Evolutionary conservation across 371 early-diverging fungal species (phyloP).

Genomic region (Quaeritorhiza haematococci): DNA sequence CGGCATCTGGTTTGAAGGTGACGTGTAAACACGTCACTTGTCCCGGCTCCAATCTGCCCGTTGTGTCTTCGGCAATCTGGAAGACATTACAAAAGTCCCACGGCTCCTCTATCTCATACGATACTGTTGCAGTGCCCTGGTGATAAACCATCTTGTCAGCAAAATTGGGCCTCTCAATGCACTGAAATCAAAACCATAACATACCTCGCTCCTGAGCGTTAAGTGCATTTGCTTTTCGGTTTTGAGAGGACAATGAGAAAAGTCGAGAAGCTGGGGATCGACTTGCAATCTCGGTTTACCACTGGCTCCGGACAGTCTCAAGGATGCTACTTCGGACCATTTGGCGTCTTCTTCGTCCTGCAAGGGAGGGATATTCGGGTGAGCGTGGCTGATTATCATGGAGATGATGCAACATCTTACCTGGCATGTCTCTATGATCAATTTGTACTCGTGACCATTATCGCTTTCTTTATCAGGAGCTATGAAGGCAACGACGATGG

Average conservation of each 20-base stretch:
- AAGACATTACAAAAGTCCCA: constrained; percentile 26
- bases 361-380: not conserved
- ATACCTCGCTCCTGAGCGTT: too few species aligned
- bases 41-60: constrained; percentile 26
- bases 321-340: constrained; percentile 33
- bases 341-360: constrained; percentile 26
- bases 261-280: constrained; percentile 24
- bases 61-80: too few species aligned
- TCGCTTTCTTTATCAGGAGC: constrained; percentile 35
- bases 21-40: constrained; percentile 11
- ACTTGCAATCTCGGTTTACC: constrained; percentile 36
- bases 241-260: too few species aligned
- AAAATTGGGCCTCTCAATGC: too few species aligned
- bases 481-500: constrained; percentile 33
- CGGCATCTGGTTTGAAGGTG: constrained; percentile 23
- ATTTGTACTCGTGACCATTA: constrained; percentile 38
- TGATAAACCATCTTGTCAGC: too few species aligned
- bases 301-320: constrained; percentile 36
- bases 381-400: not conserved
- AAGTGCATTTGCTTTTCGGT: too few species aligned
- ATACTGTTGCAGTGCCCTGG: constrained; percentile 22
- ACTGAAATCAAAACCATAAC: too few species aligned
- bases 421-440: constrained; percentile 34
- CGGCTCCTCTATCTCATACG: constrained; percentile 16
- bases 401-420: constrained; percentile 8